phyloP scores from a whole-genome alignment of 257 asterid genomes.

The Solanum verrucosum region DNA sequence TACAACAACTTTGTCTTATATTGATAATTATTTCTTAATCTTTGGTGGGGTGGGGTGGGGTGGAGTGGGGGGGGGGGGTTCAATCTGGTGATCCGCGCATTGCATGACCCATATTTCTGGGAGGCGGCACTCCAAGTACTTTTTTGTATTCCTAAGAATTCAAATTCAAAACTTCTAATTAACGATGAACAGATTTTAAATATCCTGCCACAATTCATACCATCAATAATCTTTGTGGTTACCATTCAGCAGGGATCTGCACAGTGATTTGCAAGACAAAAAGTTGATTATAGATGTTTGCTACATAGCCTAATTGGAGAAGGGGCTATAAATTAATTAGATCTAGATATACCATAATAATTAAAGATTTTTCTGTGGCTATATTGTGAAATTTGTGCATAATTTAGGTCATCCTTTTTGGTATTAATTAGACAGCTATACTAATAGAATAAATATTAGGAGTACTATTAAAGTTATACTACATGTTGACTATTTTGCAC shows the following conservation, averaged over 20 bases:
- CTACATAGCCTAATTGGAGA: no score
- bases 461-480: background rate
- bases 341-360: no score
- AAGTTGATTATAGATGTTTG: no score
- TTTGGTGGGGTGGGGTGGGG: background rate
- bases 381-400: background rate
- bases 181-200: no score
- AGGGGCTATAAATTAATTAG: no score
- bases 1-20: background rate
- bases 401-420: background rate
- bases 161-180: accelerated
- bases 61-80: no score
- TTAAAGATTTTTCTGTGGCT: background rate
- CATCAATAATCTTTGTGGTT: background rate
- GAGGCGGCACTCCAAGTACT: background rate
- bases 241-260: background rate
- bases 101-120: background rate
- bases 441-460: background rate
- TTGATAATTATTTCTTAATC: background rate
- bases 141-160: no score
- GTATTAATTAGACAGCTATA: background rate
- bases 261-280: no score
- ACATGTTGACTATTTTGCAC: background rate
- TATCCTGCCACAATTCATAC: accelerated
- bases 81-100: no score